Evolutionary conservation across 306 rosid species (phyloP).

Genomic region (Lablab purpureus): DNA sequence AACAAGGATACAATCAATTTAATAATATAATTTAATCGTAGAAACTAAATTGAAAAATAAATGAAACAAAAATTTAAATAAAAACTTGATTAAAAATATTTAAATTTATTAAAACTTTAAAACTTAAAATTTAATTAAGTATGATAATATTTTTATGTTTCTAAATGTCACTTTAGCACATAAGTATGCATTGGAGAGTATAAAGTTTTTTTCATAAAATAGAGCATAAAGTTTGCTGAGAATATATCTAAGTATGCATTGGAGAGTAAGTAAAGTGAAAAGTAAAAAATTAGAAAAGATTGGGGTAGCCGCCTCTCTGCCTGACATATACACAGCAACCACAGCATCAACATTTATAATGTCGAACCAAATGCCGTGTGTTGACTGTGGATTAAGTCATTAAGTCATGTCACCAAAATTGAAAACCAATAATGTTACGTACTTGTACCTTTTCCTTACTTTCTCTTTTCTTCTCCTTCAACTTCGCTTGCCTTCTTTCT

Average conservation of each 20-base stretch:
- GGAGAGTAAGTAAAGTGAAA: not conserved
- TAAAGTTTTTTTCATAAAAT: no score
- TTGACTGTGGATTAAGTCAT: not conserved
- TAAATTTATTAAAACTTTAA: no score
- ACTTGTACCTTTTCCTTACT: not conserved
- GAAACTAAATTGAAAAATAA: no score
- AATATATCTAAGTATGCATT: not conserved
- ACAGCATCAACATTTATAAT: not conserved
- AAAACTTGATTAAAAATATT: no score
- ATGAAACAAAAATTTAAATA: no score
- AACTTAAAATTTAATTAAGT: no score
- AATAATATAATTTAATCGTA: no score
- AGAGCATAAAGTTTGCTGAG: no score
- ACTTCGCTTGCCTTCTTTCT: not conserved
- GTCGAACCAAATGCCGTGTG: slow-evolving; percentile 17
- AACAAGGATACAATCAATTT: no score
- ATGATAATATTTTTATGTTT: no score
- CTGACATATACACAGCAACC: not conserved
- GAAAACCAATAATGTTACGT: not conserved
- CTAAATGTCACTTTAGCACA: no score
- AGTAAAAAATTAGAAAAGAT: not conserved
- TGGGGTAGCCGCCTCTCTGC: not conserved
- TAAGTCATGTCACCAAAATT: not conserved
- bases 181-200: no score
- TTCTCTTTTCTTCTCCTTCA: not conserved